phyloP scores from a whole-genome alignment of 2,329 filamentous ascomycete species.

The Alternaria tenuissima region DNA sequence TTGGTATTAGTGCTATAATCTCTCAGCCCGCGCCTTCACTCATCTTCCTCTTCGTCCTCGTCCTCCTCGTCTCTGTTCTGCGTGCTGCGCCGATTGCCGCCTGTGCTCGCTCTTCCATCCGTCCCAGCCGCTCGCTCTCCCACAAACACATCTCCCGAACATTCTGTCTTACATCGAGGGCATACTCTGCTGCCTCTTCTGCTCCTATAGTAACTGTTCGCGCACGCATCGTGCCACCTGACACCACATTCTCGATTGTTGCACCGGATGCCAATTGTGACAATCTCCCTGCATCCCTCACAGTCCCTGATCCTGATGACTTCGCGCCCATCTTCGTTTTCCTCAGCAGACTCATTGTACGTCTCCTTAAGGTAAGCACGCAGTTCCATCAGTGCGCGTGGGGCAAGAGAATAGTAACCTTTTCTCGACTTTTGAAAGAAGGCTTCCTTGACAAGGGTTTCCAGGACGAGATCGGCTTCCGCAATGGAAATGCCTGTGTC shows the following conservation, averaged over 20 bases:
- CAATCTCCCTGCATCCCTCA: constrained; percentile 85
- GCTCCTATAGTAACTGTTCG: constrained; percentile 40
- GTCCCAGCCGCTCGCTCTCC: constrained; percentile 42
- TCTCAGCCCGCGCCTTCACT: constrained; percentile 11
- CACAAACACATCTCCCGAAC: constrained; percentile 62
- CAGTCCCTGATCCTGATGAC: constrained; percentile 80
- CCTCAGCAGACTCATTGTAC: constrained; percentile 76
- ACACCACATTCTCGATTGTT: constrained; percentile 39
- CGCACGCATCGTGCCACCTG: constrained; percentile 47
- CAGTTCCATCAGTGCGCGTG: constrained; percentile 84
- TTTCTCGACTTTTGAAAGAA: constrained; percentile 81
- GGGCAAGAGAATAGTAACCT: constrained; percentile 78
- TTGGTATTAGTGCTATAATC: background rate
- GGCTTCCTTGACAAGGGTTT: constrained; percentile 75
- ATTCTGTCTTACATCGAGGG: constrained; percentile 43
- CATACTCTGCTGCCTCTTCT: constrained; percentile 34
- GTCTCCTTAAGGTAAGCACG: constrained; percentile 83
- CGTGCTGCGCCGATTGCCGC: constrained; percentile 10
- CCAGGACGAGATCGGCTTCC: constrained; percentile 78
- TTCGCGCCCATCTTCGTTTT: constrained; percentile 60
- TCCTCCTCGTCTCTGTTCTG: constrained; percentile 8
- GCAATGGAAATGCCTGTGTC: constrained; percentile 70
- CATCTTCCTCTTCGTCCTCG: constrained; percentile 9
- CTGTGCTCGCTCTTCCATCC: constrained; percentile 16
- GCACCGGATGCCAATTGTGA: constrained; percentile 68